Evolutionary conservation across 1,139 yeast genomes (phyloP).

Genomic region (Yamadazyma pseudoaaseri): DNA sequence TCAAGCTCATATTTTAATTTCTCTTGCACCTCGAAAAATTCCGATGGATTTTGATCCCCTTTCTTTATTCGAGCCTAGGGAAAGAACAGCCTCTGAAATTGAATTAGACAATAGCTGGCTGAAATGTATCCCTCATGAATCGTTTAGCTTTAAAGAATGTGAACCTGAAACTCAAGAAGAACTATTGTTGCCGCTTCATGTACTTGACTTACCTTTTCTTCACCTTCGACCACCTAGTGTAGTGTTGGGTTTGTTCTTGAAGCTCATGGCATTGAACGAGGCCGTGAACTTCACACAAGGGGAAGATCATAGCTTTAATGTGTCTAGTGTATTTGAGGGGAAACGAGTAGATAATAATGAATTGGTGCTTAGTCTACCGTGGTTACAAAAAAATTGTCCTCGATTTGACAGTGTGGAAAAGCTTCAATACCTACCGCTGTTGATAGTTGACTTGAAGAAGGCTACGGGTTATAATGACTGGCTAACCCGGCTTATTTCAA

Average conservation of each 20-base stretch:
- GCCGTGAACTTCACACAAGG: slow-evolving; percentile 53
- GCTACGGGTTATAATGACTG: slow-evolving; percentile 47
- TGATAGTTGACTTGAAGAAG: slow-evolving; percentile 24
- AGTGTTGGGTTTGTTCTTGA: slow-evolving; percentile 46
- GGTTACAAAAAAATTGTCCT: slow-evolving; percentile 42
- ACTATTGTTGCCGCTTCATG: too few species aligned
- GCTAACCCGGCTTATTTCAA: slow-evolving; percentile 64
- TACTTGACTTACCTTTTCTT: slow-evolving; percentile 65
- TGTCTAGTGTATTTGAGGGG: slow-evolving; percentile 14
- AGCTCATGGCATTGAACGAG: slow-evolving; percentile 50
- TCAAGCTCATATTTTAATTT: too few species aligned
- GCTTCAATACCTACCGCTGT: slow-evolving; percentile 26
- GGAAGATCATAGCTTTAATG: slow-evolving; percentile 4
- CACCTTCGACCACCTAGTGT: slow-evolving; percentile 47
- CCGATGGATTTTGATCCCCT: slow-evolving; percentile 44
- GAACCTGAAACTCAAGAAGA: too few species aligned
- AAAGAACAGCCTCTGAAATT: too few species aligned
- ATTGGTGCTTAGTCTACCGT: slow-evolving; percentile 27
- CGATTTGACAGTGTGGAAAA: slow-evolving; percentile 24
- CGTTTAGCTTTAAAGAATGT: too few species aligned
- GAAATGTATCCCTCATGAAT: too few species aligned
- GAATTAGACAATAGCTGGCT: too few species aligned
- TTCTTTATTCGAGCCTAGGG: slow-evolving; percentile 34
- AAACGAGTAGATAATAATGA: slow-evolving; percentile 20
- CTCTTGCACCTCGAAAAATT: too few species aligned